These are phyloP conservation scores for Hippophae rhamnoides DNA, from an alignment of 306 rosid genomes.

Conservation along the genomic window DNA sequence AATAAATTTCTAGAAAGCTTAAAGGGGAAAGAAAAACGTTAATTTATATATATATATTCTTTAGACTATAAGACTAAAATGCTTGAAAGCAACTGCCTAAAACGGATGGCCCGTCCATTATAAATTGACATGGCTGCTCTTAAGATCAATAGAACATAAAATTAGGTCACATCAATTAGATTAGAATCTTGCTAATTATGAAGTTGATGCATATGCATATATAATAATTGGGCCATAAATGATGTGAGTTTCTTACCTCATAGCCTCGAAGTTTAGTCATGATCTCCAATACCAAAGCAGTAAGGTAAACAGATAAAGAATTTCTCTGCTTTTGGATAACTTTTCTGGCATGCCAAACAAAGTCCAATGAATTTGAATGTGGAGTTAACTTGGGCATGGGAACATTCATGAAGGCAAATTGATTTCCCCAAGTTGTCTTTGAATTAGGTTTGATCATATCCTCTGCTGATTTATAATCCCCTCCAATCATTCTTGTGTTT, in stretches of 20 bases:
- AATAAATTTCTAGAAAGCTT: no score
- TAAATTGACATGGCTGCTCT: no score
- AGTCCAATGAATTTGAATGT: constrained; percentile 32
- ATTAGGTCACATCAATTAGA: no score
- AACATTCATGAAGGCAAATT: constrained; percentile 33
- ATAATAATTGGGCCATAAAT: no score
- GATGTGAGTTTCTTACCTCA: constrained; percentile 24
- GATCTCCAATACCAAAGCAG: constrained; percentile 25
- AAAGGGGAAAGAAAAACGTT: no score
- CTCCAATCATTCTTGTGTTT: constrained; percentile 37
- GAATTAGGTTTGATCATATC: constrained; percentile 32
- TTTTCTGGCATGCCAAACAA: constrained; percentile 31
- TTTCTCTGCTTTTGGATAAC: constrained; percentile 39
- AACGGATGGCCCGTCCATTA: no score
- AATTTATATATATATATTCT: no score
- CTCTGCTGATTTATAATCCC: constrained; percentile 37
- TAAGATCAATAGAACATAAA: no score
- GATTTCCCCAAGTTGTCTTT: constrained; percentile 41
- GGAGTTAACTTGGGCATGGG: constrained; percentile 35
- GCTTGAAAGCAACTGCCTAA: no score
- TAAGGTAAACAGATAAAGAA: constrained; percentile 31
- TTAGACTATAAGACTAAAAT: no score
- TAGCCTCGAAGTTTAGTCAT: constrained; percentile 38
- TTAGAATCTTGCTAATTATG: no score
- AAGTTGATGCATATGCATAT: no score